Evolutionary conservation across 768 basidiomycete genomes (phyloP).

Genomic region (Cubamyces lactineus): DNA sequence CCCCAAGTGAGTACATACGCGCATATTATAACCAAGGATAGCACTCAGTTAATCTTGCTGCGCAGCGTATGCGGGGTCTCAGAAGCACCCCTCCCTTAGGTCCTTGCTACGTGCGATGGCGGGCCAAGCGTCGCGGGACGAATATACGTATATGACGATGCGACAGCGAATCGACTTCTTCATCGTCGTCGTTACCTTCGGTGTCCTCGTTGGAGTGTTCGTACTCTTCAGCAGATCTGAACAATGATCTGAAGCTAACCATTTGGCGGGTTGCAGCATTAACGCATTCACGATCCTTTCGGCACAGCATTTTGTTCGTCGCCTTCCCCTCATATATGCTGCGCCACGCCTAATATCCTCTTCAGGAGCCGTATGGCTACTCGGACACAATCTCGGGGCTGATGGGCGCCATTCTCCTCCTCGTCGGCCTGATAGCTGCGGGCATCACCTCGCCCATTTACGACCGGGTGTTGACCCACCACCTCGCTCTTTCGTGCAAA

Average conservation of each 20-base stretch:
- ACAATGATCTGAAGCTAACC: background rate
- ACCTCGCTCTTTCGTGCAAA: slow-evolving; percentile 63
- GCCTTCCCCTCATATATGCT: background rate
- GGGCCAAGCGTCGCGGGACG: slow-evolving; percentile 37
- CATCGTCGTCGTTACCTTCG: slow-evolving; percentile 63
- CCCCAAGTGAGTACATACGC: slow-evolving; percentile 61
- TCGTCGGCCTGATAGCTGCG: slow-evolving; percentile 73
- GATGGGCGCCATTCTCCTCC: slow-evolving; percentile 67
- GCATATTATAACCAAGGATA: background rate
- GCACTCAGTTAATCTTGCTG: background rate
- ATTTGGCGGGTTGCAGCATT: slow-evolving; percentile 41
- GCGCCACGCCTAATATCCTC: background rate
- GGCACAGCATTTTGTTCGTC: slow-evolving; percentile 66
- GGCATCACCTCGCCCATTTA: slow-evolving; percentile 72
- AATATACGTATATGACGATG: slow-evolving; percentile 52
- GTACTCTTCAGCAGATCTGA: slow-evolving; percentile 31
- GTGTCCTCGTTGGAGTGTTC: slow-evolving; percentile 64
- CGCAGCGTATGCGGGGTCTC: slow-evolving; percentile 70
- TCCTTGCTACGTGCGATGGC: slow-evolving; percentile 59
- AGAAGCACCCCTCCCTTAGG: slow-evolving; percentile 52
- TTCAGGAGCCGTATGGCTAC: slow-evolving; percentile 74
- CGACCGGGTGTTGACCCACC: slow-evolving; percentile 81
- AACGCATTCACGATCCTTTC: slow-evolving; percentile 70
- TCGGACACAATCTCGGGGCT: slow-evolving; percentile 65
- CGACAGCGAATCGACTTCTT: slow-evolving; percentile 74